Percentiles rank a stretch among this genome's conserved stretches.
Evolutionary conservation across 257 asterid species (phyloP).

Genomic region (Capsicum rhomboideum): DNA sequence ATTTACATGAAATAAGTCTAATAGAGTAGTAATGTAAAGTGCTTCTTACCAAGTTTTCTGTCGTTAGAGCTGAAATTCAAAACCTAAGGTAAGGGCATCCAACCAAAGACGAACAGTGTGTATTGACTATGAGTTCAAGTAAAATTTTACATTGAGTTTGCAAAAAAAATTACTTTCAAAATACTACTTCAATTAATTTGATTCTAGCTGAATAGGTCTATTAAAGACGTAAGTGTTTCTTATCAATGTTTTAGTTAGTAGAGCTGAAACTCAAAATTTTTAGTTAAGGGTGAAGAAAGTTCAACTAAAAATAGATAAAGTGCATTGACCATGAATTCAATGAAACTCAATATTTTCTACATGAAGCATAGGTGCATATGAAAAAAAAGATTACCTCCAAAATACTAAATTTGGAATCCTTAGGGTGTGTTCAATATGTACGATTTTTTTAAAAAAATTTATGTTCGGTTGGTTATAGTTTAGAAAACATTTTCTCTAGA

Average conservation of each 20-base stretch:
- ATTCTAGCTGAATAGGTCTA: no score
- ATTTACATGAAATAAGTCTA: neutral
- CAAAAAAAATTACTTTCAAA: no score
- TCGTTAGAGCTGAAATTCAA: neutral
- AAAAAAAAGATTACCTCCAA: neutral
- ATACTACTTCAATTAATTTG: no score
- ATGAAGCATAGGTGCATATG: neutral
- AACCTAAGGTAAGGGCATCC: no score
- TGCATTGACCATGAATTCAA: neutral
- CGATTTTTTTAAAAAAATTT: no score
- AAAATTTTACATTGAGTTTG: no score
- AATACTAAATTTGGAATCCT: neutral
- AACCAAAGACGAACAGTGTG: no score
- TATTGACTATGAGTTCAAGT: neutral
- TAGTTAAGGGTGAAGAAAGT: neutral
- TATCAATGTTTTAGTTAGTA: no score
- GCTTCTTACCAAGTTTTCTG: no score
- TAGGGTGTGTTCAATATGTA: neutral
- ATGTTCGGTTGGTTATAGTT: no score
- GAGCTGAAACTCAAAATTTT: neutral
- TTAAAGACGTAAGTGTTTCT: no score
- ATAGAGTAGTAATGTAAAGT: neutral
- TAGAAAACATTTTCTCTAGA: no score
- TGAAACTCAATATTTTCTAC: neutral
- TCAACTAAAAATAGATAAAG: neutral